These are phyloP conservation scores for Ogataea hybrid DNA, from an alignment of 1,139 yeast species.

Conservation along the genomic window DNA sequence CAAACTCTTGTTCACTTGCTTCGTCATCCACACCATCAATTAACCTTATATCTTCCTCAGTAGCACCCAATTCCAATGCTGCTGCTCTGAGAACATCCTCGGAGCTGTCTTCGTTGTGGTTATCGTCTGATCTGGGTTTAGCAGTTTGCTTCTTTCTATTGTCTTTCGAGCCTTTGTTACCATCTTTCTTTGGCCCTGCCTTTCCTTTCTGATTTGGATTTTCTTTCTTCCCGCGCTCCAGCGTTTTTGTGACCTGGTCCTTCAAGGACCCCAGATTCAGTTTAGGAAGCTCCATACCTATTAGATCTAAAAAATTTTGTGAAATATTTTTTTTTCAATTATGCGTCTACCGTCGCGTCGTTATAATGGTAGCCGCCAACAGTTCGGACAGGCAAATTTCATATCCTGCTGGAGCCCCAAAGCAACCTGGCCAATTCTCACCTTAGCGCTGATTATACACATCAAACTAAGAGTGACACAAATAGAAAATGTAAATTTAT, in stretches of 20 bases:
- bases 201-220: conserved; percentile 27
- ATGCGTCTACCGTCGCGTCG: conserved; percentile 12
- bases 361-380: too few species aligned
- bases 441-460: too few species aligned
- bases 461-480: too few species aligned
- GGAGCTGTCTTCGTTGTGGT: conserved; percentile 17
- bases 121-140: conserved; percentile 15
- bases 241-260: conserved; percentile 53
- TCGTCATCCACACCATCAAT: conserved; percentile 57
- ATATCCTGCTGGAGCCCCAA: too few species aligned
- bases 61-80: conserved; percentile 70
- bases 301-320: conserved; percentile 5
- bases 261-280: conserved; percentile 50
- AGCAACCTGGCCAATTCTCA: too few species aligned
- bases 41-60: conserved; percentile 60
- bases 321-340: conserved; percentile 3
- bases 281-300: conserved; percentile 26
- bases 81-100: conserved; percentile 52
- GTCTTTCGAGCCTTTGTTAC: conserved; percentile 1
- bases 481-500: background rate
- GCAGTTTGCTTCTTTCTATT: conserved; percentile 3
- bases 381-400: too few species aligned
- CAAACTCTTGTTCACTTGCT: conserved; percentile 63
- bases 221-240: conserved; percentile 28
- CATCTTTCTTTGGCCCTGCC: conserved; percentile 8